Evolutionary conservation across 179 eudicot species (phyloP).

Genomic region (Spinacia oleracea): DNA sequence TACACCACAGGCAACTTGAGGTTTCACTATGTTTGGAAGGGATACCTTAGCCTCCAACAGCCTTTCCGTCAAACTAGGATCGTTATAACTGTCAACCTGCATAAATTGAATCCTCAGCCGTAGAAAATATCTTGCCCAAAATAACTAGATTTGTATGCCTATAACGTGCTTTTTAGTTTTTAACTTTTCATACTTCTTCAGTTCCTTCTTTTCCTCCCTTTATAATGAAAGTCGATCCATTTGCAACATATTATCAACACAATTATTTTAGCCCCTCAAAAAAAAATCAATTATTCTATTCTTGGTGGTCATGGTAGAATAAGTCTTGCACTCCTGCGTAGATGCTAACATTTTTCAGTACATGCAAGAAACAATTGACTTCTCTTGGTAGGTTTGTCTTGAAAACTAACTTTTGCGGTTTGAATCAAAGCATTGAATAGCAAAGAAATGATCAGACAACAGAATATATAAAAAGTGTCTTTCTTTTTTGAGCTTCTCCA

Average conservation of each 20-base stretch:
- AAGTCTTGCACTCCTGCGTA: not conserved
- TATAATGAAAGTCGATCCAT: not conserved
- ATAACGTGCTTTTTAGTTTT: not conserved
- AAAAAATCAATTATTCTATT: not conserved
- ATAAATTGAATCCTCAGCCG: slow-evolving; percentile 14
- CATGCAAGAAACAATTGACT: not conserved
- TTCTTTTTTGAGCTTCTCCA: not conserved
- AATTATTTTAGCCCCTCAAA: too few species aligned
- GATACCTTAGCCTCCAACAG: slow-evolving; percentile 65
- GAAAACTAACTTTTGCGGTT: not conserved
- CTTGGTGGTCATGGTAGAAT: not conserved
- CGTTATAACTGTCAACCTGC: slow-evolving; percentile 78
- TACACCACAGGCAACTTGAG: slow-evolving; percentile 98
- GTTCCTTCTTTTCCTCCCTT: not conserved
- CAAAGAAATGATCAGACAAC: not conserved
- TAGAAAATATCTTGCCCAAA: not conserved
- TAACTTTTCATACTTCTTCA: not conserved
- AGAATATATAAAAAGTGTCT: too few species aligned
- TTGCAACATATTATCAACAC: not conserved
- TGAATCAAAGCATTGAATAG: not conserved
- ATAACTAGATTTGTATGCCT: not conserved
- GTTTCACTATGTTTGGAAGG: slow-evolving; percentile 83
- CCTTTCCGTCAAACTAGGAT: slow-evolving; percentile 51
- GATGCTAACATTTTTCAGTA: not conserved
- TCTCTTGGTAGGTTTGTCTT: too few species aligned